Base-by-base conservation (phyloP, 345 rosid genomes). In the Nephelium lappaceum region DNA sequence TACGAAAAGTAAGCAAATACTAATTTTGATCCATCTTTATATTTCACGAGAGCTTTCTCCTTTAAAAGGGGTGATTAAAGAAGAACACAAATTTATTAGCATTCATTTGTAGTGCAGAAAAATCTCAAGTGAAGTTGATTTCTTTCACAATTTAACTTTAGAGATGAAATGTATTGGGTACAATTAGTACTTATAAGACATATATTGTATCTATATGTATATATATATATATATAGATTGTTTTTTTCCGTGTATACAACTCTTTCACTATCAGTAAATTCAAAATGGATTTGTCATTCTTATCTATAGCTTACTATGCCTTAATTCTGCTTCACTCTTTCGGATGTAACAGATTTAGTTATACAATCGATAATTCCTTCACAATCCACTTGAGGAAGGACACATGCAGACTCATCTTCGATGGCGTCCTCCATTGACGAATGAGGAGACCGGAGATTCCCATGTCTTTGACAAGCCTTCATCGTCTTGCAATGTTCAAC, bases 401-500 rank as follows among this genome's bases (percentile, higher is more conserved):
- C 51, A 75, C 97, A 87, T 0, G 82, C 91, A 36, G 88, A 25
- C 8, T 77, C 87, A 12, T 87, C 93, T 24, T 86, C 86, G 0
- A 23, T 57, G 24, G 69, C 81, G 49, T 84, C 87, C 72, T 86
- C 97, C 18, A 63, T 3, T 27, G 69, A 77, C 14, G 99, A 90
- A 83, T 96, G 99, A 24, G 99, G 99, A 10, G 99, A 96, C 7
- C 84, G 92, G 19, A 96, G 97, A 62, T 83, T 93, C 57, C 97
- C 99, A 16, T 83, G 97, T 18, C 84, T 96, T 74, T 96, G 99
- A 78, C 98, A 96, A 58, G 94, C 97, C 84, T 83, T 92, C 99
- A 94, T 94, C 1, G 99, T 96, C 88, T 96, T 93, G 69, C 98
- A 94, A 74, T 96, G 99, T 80, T 96, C 99, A 27, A 95, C 99